Percentiles rank a stretch among this genome's conserved stretches.
Evolutionary conservation across 352 stramenopile species (phyloP).

Genomic region (Globisporangium camurandrum): DNA sequence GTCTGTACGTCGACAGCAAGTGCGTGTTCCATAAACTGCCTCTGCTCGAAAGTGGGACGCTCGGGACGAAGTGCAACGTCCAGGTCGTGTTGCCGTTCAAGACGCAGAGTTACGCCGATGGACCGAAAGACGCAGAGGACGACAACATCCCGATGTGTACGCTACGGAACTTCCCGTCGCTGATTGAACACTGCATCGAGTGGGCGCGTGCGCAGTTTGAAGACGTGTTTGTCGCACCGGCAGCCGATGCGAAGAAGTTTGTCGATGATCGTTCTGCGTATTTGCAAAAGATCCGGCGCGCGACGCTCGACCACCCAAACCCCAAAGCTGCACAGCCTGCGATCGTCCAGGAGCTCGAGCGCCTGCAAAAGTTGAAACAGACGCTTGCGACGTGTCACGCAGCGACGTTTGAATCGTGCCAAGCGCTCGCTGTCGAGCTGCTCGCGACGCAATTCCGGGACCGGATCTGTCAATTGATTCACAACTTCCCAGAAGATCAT

Average conservation of each 20-base stretch:
- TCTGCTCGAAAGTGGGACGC: constrained; percentile 96
- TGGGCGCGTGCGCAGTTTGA: constrained; percentile 92
- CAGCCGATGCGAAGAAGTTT: constrained; percentile 84
- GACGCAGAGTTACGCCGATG: constrained; percentile 92
- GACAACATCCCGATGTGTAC: constrained; percentile 99
- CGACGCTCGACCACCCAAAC: constrained; percentile 73
- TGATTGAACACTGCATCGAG: constrained; percentile 97
- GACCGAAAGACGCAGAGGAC: constrained; percentile 95
- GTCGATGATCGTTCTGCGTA: constrained; percentile 63
- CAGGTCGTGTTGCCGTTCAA: constrained; percentile 84
- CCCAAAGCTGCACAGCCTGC: constrained; percentile 51
- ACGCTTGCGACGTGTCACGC: constrained; percentile 44
- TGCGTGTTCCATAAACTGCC: constrained; percentile 96
- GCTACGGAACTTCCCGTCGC: constrained; percentile 98
- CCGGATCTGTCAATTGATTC: constrained; percentile 81
- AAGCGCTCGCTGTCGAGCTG: constrained; percentile 57
- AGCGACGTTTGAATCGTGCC: constrained; percentile 68
- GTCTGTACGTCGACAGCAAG: constrained; percentile 97
- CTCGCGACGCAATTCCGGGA: constrained; percentile 85
- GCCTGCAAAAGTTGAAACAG: constrained; percentile 39
- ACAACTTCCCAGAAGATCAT: constrained; percentile 82
- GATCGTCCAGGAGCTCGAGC: constrained; percentile 71
- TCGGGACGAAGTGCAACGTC: constrained; percentile 98
- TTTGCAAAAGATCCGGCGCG: constrained; percentile 56
- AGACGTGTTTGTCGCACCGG: constrained; percentile 76